phyloP scores from a whole-genome alignment of 768 basidiomycete genomes.

The Gautieria morchelliformis region DNA sequence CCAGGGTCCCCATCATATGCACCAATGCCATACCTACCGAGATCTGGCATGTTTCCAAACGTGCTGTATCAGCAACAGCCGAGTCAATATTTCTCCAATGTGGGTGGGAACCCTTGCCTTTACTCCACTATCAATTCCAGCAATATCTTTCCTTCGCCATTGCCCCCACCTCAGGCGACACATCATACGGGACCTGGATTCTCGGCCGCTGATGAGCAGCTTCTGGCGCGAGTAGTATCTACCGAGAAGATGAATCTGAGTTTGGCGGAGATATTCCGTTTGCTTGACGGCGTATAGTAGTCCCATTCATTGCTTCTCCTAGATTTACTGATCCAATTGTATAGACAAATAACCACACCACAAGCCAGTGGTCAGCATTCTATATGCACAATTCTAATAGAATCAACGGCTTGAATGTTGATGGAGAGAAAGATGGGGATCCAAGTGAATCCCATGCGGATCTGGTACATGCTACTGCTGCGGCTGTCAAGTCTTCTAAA shows the following conservation, averaged over 20 bases:
- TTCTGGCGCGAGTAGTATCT: neutral
- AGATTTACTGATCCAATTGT: neutral
- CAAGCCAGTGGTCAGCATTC: neutral
- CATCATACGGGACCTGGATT: neutral
- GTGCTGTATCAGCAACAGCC: too few relatives aligned
- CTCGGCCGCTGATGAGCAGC: neutral
- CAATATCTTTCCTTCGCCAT: neutral
- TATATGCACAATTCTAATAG: neutral
- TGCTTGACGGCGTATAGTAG: neutral
- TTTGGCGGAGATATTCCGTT: neutral
- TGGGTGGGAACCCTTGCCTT: too few relatives aligned
- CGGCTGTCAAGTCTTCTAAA: too few relatives aligned
- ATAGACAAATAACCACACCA: neutral
- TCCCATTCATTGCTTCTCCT: neutral
- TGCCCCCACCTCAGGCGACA: neutral
- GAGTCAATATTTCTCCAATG: too few relatives aligned
- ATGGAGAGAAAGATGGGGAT: neutral
- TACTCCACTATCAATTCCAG: too few relatives aligned
- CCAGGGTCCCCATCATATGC: too few relatives aligned
- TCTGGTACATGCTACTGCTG: neutral
- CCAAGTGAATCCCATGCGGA: neutral
- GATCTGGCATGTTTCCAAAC: too few relatives aligned
- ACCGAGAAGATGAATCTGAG: neutral
- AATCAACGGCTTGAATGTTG: neutral
- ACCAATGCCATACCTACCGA: too few relatives aligned